Base-by-base conservation (phyloP, 495 filamentous ascomycete genomes). In the Aspergillus nidulans region DNA sequence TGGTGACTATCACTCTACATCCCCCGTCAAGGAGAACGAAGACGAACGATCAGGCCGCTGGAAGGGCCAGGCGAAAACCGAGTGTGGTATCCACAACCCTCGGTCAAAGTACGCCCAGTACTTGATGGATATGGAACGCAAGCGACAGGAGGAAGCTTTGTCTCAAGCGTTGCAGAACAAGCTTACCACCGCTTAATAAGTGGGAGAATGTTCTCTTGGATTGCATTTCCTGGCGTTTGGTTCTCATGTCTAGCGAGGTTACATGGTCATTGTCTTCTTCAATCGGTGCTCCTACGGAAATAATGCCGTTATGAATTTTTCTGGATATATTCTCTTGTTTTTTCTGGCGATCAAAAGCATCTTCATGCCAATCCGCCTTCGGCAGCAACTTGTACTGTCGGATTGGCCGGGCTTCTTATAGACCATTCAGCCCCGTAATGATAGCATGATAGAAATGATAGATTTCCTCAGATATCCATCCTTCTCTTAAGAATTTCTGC, bases 31-130 rank as follows among this genome's bases (percentile, higher is more conserved):
- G 51, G 89, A 89, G 50, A 89, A 88, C 52, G 94, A 97, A 72
- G 94, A 97, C 66, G 94, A 98, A 82, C 84, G 94, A n/a, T 86
- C 95, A 12, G 94, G 94, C 32, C 85, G 94, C 52, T 98, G 94
- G 94, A 96, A 95, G 77, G 94, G 94, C 38, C 85, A 89, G 64
- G 73, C 79, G 47, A 98, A 98, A 85, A 91, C 92, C 2, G 94
- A 98, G 75, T 98, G 94, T 66, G 94, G 94, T 7, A 98, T 98
- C 59, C 94, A 98, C 78, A 97, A 97, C 76, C 91, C 91, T 68
- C 83, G 88, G 62, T 94, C 89, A 58, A 87, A 90, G 64, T 98
- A 97, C 62, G 88, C 91, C 15, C 84, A 90, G 67, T 96, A 84
- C 66, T 71, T 97, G 42, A 78, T 81, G 58, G 81, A 91, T 47